phyloP scores from a whole-genome alignment of 2,329 filamentous ascomycete species.

The Monilinia fructigena region DNA sequence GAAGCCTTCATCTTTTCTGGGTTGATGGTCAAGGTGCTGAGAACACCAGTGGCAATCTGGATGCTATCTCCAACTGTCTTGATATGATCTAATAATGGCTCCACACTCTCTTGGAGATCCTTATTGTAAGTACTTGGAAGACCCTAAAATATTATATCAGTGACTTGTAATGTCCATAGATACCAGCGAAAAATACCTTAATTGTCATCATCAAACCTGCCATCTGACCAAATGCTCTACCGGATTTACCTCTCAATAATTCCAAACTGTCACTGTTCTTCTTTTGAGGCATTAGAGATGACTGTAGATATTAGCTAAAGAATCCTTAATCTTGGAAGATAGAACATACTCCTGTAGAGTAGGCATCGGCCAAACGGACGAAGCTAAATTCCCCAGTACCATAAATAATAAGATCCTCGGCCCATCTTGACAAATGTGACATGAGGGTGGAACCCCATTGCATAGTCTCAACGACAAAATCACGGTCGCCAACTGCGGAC shows the following conservation, averaged over 20 bases:
- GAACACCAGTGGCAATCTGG: slow-evolving; percentile 77
- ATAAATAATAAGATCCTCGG: slow-evolving; percentile 85
- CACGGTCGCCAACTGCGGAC: slow-evolving; percentile 60
- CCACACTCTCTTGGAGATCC: slow-evolving; percentile 69
- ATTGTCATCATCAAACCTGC: slow-evolving; percentile 70
- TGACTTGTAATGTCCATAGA: neutral
- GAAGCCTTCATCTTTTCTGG: slow-evolving; percentile 77
- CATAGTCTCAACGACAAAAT: slow-evolving; percentile 80
- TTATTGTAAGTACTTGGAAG: slow-evolving; percentile 51
- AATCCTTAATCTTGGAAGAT: neutral
- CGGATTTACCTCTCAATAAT: slow-evolving; percentile 74
- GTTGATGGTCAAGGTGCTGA: slow-evolving; percentile 68
- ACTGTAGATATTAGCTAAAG: slow-evolving; percentile 21
- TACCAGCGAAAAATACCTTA: slow-evolving; percentile 39
- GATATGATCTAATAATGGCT: slow-evolving; percentile 81
- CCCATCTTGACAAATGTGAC: slow-evolving; percentile 73
- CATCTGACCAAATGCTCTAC: slow-evolving; percentile 77
- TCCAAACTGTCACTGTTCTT: slow-evolving; percentile 76
- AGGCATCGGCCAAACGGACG: slow-evolving; percentile 73
- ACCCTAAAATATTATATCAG: slow-evolving; percentile 48
- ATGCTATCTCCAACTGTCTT: slow-evolving; percentile 80
- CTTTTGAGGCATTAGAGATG: slow-evolving; percentile 55
- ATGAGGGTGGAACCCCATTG: slow-evolving; percentile 78
- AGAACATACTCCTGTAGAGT: slow-evolving; percentile 59
- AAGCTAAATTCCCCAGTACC: slow-evolving; percentile 68